Base-by-base conservation (phyloP, 495 filamentous ascomycete species). In the Trichoderma gamsii region DNA sequence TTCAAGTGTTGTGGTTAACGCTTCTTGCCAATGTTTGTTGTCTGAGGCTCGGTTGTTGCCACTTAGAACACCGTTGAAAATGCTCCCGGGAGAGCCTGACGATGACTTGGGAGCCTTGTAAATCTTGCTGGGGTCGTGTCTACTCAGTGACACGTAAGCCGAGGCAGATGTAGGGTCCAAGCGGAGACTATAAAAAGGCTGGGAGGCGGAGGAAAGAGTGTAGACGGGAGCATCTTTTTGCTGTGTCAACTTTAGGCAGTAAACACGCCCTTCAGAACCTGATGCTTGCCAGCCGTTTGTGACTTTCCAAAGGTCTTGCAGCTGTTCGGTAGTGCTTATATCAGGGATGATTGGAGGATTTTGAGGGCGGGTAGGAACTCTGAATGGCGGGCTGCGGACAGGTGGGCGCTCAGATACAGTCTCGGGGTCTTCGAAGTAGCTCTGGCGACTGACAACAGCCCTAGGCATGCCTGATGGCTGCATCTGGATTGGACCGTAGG, bases 401-500 rank as follows among this genome's bases (percentile, higher is more conserved):
- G 67, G 43, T 63, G 27, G 18, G 77, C 76, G 41, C 73, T 78
- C 32, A 74, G 74, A 25, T 76, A 59, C 49, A 68, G 75, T 13
- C 38, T 65, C 41, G 12, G 64, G 21, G n/a, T 61, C 12, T 49
- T n/a, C 35, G 72, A 71, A 38, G 67, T 88, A 87, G 15, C 83
- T 78, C 21, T 82, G 76, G 63, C 84, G 75, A 76, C 81, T 86
- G 72, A 88, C 86, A 65, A 85, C 80, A 3, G 80, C 76, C 67
- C 77, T 77, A 8, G 86, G 84, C 69, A 88, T 82, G 72, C 86
- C 76, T 29, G 82, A 80, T 18, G 84, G 80, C 49, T 74, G 82
- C 67, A 77, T 70, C 74, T 84, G 84, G 4, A 84, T 87, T 13
- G 89, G 88, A 67, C 83, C 86, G 73, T 92, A 92, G 49, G 82